Conservation (phyloP, 2,329 filamentous ascomycete species). For the Pseudocercospora crystallina region DNA sequence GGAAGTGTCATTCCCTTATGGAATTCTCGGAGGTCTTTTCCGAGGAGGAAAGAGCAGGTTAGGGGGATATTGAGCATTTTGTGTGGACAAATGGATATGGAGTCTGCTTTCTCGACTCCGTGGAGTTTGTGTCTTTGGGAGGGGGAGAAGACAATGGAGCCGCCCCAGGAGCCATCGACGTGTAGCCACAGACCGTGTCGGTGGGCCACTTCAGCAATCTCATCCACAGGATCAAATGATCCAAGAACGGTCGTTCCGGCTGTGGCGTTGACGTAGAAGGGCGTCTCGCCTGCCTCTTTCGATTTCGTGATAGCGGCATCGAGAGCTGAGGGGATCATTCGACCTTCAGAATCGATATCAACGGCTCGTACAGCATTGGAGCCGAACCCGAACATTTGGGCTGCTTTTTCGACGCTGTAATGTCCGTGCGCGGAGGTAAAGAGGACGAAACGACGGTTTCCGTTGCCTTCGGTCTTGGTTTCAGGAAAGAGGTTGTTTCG, state of each 20-base stretch:
- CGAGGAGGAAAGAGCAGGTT: slow-evolving; percentile 87
- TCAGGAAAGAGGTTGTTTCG: slow-evolving; percentile 80
- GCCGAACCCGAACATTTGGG: slow-evolving; percentile 85
- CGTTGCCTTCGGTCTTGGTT: slow-evolving; percentile 73
- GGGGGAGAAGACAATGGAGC: slow-evolving; percentile 74
- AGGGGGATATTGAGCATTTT: slow-evolving; percentile 94
- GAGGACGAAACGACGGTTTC: slow-evolving; percentile 65
- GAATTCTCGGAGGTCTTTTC: slow-evolving; percentile 72
- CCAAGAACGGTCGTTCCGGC: slow-evolving; percentile 92
- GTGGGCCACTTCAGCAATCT: slow-evolving; percentile 69
- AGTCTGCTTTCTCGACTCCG: slow-evolving; percentile 74
- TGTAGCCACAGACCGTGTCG: slow-evolving; percentile 83
- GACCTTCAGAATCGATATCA: slow-evolving; percentile 68
- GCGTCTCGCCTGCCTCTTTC: slow-evolving; percentile 68
- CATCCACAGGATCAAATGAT: slow-evolving; percentile 77
- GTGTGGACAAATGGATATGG: slow-evolving; percentile 86
- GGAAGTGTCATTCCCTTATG: slow-evolving; percentile 81
- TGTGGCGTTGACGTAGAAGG: slow-evolving; percentile 93
- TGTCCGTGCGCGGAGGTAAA: slow-evolving; percentile 91
- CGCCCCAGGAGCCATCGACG: slow-evolving; percentile 90
- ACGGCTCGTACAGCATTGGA: slow-evolving; percentile 70
- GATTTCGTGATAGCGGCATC: slow-evolving; percentile 62
- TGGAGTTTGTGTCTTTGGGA: slow-evolving; percentile 62
- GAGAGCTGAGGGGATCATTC: slow-evolving; percentile 69
- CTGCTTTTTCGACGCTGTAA: slow-evolving; percentile 92